phyloP scores from a whole-genome alignment of 2,329 filamentous ascomycete genomes.

The Rachicladosporium sp. region DNA sequence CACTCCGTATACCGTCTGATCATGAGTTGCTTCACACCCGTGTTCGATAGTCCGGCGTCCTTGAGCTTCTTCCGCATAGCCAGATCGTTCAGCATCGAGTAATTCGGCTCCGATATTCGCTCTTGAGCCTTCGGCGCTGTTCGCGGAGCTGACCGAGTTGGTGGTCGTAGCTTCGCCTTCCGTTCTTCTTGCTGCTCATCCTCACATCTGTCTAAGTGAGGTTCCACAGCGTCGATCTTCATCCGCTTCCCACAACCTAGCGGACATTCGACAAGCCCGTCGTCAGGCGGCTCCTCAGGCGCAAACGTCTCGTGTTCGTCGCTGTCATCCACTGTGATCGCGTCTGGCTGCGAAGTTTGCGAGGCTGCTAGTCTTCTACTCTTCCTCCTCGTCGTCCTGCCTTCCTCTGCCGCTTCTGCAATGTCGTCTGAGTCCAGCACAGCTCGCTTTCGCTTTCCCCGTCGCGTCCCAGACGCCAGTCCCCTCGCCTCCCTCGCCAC shows the following conservation, averaged over 20 bases:
- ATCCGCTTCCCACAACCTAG: constrained; percentile 62
- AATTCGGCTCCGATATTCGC: constrained; percentile 69
- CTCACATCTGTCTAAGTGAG: constrained; percentile 64
- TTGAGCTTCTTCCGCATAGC: constrained; percentile 67
- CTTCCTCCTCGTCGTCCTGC: constrained; percentile 27
- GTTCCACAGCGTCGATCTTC: constrained; percentile 65
- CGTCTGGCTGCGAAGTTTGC: constrained; percentile 16
- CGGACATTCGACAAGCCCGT: constrained; percentile 72
- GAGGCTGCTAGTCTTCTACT: constrained; percentile 22
- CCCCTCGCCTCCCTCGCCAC: constrained; percentile 40
- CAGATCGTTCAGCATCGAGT: constrained; percentile 71
- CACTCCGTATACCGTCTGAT: constrained; percentile 80
- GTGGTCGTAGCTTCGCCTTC: constrained; percentile 12
- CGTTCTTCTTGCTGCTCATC: constrained; percentile 22
- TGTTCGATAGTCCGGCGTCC: constrained; percentile 64
- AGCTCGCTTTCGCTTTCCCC: constrained; percentile 42
- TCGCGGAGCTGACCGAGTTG: constrained; percentile 8
- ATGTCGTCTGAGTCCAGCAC: constrained; percentile 22
- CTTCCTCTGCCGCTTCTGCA: constrained; percentile 9
- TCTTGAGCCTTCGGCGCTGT: constrained; percentile 36
- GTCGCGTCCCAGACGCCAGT: constrained; percentile 9
- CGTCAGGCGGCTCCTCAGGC: constrained; percentile 36
- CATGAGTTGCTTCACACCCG: constrained; percentile 56
- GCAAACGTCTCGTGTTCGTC: constrained; percentile 24
- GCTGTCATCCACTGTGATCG: constrained; percentile 25